These are phyloP conservation scores for Starmera quercuum DNA, from an alignment of 805 yeast species.

Conservation along the genomic window DNA sequence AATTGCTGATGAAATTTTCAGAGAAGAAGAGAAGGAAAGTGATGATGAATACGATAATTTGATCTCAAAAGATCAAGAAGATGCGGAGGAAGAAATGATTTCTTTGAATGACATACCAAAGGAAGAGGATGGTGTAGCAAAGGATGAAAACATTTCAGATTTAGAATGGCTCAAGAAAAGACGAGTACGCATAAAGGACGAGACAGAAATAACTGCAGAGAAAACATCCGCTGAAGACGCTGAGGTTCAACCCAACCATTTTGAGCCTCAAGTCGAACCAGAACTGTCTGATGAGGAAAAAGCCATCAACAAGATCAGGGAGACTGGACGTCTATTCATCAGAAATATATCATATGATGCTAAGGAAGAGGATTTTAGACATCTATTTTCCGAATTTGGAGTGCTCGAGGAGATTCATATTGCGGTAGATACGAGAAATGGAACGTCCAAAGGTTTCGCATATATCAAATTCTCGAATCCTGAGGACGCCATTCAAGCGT, in stretches of 20 bases:
- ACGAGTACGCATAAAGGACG: slow-evolving; percentile 61
- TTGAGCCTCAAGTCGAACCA: slow-evolving; percentile 15
- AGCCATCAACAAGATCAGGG: slow-evolving; percentile 41
- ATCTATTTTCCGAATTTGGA: slow-evolving; percentile 64
- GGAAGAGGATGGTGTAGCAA: slow-evolving; percentile 25
- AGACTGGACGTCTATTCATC: slow-evolving; percentile 78
- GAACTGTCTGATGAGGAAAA: slow-evolving; percentile 36
- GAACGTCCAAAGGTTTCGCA: slow-evolving; percentile 88
- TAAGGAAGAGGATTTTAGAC: slow-evolving; percentile 67
- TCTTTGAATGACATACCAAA: slow-evolving; percentile 25
- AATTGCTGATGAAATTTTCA: slow-evolving; percentile 18
- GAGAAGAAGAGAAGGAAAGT: slow-evolving; percentile 28
- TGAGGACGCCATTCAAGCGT: slow-evolving; percentile 73
- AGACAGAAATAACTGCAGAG: slow-evolving; percentile 6
- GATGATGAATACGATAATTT: slow-evolving; percentile 37
- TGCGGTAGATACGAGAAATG: slow-evolving; percentile 86
- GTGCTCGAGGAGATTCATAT: slow-evolving; percentile 80
- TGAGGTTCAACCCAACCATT: slow-evolving; percentile 4
- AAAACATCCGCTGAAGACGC: slow-evolving; percentile 2
- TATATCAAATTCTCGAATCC: slow-evolving; percentile 66
- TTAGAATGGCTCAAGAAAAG: slow-evolving; percentile 81
- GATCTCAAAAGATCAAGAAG: slow-evolving; percentile 17
- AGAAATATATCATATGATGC: slow-evolving; percentile 80
- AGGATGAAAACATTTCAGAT: slow-evolving; percentile 56
- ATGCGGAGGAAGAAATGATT: slow-evolving; percentile 40